phyloP scores from a whole-genome alignment of 306 rosid genomes.

The Luffa aegyptiaca region DNA sequence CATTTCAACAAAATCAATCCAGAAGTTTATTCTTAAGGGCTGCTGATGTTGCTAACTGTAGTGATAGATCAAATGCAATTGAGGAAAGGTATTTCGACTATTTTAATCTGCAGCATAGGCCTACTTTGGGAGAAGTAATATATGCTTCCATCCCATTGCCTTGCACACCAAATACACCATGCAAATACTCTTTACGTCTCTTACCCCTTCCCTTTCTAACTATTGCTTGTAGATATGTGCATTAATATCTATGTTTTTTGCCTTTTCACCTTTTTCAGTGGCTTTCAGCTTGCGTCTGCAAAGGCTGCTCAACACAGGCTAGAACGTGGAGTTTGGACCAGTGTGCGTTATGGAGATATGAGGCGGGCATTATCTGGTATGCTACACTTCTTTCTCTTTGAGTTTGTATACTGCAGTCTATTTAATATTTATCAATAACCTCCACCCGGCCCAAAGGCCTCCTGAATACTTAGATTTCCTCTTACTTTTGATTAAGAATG shows the following conservation, averaged over 20 bases:
- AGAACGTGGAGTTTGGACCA: conserved; percentile 89
- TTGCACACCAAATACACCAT: not conserved
- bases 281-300: conserved; percentile 77
- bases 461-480: not conserved
- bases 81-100: conserved; percentile 55
- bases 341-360: conserved; percentile 82
- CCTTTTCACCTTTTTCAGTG: conserved; percentile 35
- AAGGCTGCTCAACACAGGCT: conserved; percentile 91
- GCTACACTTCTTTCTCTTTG: not conserved
- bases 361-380: conserved; percentile 84
- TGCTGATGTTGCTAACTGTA: conserved; percentile 71
- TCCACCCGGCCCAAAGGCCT: not conserved
- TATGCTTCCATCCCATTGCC: not conserved
- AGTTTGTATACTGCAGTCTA: not conserved
- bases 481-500: not conserved
- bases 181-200: not conserved
- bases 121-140: not conserved
- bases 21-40: conserved; percentile 75
- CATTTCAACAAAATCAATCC: conserved; percentile 59
- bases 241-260: not conserved
- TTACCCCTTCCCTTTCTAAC: not conserved
- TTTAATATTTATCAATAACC: not conserved
- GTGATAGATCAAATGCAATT: conserved; percentile 36
- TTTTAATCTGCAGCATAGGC: conserved; percentile 1
- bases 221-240: not conserved